These are phyloP conservation scores for Arthrobotrys pseudoclavata DNA, from an alignment of 2,329 filamentous ascomycete species.

Conservation along the genomic window DNA sequence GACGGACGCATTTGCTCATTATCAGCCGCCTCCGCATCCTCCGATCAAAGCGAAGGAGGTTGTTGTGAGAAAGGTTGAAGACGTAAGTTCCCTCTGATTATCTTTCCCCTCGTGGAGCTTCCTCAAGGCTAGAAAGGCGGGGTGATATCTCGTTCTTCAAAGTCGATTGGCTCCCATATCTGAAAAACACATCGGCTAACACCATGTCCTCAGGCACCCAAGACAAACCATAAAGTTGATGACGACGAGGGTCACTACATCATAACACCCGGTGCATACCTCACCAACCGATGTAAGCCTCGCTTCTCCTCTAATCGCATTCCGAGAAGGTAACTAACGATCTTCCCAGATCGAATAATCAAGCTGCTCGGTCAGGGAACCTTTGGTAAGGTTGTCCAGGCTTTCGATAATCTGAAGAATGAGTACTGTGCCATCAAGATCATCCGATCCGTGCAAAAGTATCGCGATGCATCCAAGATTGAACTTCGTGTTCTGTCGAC, in stretches of 20 bases:
- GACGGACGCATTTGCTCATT: conserved; percentile 80
- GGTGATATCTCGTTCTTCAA: neutral
- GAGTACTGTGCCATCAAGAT: conserved; percentile 95
- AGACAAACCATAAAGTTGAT: conserved; percentile 76
- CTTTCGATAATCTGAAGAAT: conserved; percentile 81
- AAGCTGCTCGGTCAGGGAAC: conserved; percentile 95
- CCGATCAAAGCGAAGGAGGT: conserved; percentile 91
- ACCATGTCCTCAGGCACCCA: conserved; percentile 35
- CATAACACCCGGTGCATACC: conserved; percentile 84
- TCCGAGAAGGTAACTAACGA: conserved; percentile 9
- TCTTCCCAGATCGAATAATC: conserved; percentile 81
- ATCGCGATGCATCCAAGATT: conserved; percentile 94
- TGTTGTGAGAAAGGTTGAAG: conserved; percentile 73
- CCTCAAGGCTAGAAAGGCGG: neutral
- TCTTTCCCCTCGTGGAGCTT: neutral
- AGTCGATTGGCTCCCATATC: neutral
- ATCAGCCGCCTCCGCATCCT: conserved; percentile 87
- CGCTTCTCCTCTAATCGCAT: neutral
- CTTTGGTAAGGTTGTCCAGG: conserved; percentile 97
- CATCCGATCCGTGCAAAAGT: conserved; percentile 97
- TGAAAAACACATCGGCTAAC: conserved; percentile 33
- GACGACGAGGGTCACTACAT: conserved; percentile 98
- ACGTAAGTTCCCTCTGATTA: conserved; percentile 69
- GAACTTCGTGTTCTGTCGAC: conserved; percentile 94
- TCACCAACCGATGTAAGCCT: conserved; percentile 89